phyloP scores from a whole-genome alignment of 192 early-diverging fungal genomes.

The Coemansia sp. region DNA sequence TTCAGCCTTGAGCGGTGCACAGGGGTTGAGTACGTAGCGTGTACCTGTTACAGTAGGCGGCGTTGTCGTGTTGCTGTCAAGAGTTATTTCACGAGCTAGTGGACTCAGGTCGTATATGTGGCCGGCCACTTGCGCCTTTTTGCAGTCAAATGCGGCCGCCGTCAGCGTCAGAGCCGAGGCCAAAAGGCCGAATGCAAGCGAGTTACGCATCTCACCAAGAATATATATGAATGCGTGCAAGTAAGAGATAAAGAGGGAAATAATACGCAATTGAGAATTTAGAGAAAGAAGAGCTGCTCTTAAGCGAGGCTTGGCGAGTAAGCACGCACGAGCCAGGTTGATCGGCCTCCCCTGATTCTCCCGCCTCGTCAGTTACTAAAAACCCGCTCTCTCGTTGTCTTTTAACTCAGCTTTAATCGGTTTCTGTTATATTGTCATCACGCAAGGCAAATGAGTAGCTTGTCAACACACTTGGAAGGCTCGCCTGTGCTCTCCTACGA shows the following conservation, averaged over 20 bases:
- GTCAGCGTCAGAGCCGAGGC: neutral
- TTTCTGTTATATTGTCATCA: neutral
- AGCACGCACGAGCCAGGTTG: neutral
- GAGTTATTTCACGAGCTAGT: conserved; percentile 24
- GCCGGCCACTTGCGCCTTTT: conserved; percentile 39
- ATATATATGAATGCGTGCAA: no score
- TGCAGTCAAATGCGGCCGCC: conserved; percentile 47
- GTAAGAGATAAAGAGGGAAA: neutral
- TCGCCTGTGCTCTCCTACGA: conserved; percentile 19
- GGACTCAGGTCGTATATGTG: conserved; percentile 45
- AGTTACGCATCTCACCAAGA: conserved; percentile 12
- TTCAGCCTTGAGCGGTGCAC: conserved; percentile 28
- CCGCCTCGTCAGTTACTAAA: neutral
- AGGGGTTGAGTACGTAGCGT: conserved; percentile 48
- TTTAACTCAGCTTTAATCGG: neutral
- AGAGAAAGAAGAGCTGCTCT: neutral
- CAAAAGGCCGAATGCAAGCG: conserved; percentile 7
- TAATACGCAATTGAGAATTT: neutral
- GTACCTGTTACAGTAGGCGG: conserved; percentile 47
- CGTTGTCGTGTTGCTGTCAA: conserved; percentile 42
- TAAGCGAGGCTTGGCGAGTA: neutral
- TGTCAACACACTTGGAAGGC: neutral
- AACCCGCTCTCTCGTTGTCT: neutral
- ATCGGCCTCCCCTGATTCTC: neutral
- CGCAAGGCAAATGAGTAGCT: neutral